These are phyloP conservation scores for Rhipidocladum racemiflorum DNA, from an alignment of 176 grass and related monocot species.

Conservation along the genomic window DNA sequence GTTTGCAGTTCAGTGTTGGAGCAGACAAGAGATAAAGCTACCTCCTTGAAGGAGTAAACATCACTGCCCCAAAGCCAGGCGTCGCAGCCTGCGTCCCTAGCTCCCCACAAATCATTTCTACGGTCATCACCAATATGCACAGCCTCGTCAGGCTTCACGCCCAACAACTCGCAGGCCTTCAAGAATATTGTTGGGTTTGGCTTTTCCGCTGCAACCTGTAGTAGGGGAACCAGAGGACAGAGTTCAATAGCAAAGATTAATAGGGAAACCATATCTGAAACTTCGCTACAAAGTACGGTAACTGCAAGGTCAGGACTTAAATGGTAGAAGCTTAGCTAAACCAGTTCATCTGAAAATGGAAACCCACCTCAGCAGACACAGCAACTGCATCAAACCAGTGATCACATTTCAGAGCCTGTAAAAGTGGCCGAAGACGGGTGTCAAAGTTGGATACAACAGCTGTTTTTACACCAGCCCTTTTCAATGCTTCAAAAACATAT, in stretches of 20 bases:
- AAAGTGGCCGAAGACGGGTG: slow-evolving; percentile 75
- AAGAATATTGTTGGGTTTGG: slow-evolving; percentile 98
- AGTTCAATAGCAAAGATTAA: not conserved
- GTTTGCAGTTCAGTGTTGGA: not conserved
- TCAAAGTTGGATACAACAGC: slow-evolving; percentile 97
- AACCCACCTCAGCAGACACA: slow-evolving; percentile 81
- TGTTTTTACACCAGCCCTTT: slow-evolving; percentile 86
- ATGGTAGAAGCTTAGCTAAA: not conserved
- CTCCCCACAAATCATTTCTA: slow-evolving; percentile 92
- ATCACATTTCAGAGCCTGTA: slow-evolving; percentile 84
- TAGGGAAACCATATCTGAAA: not conserved
- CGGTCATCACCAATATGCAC: slow-evolving; percentile 97
- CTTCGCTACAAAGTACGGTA: not conserved
- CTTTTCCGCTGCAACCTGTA: slow-evolving; percentile 84
- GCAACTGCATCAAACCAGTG: slow-evolving; percentile 93
- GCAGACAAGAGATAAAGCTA: slow-evolving; percentile 32
- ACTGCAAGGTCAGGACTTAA: not conserved
- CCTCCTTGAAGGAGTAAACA: slow-evolving; percentile 95
- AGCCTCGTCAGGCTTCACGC: slow-evolving; percentile 78
- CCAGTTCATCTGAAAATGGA: not conserved
- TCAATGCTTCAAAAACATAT: slow-evolving; percentile 68
- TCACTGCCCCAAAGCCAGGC: slow-evolving; percentile 97
- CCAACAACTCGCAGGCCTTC: slow-evolving; percentile 82
- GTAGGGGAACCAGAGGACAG: not conserved
- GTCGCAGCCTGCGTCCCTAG: slow-evolving; percentile 92